Evolutionary conservation across 2,329 filamentous ascomycete genomes (phyloP).

Genomic region (Fusarium circinatum): DNA sequence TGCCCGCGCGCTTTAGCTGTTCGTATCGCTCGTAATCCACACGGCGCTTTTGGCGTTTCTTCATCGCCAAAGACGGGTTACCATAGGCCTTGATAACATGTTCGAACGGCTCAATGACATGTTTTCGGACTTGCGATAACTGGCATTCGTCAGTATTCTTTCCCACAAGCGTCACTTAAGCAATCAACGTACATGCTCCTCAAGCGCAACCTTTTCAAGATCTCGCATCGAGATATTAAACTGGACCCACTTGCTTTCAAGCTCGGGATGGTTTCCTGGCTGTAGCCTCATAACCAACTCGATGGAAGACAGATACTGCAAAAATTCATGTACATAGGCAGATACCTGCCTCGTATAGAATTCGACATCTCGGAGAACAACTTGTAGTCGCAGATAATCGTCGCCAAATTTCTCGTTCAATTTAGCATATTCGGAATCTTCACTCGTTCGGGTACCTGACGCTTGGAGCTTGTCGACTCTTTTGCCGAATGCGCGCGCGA

Average conservation of each 20-base stretch:
- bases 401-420: slow-evolving; percentile 89
- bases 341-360: slow-evolving; percentile 86
- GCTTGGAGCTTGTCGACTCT: slow-evolving; percentile 85
- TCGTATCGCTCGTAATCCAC: slow-evolving; percentile 87
- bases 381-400: slow-evolving; percentile 90
- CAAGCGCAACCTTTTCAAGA: slow-evolving; percentile 82
- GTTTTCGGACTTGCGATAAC: slow-evolving; percentile 76
- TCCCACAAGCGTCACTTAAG: not conserved
- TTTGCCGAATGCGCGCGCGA: slow-evolving; percentile 90
- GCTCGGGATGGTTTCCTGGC: slow-evolving; percentile 79
- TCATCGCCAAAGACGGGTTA: slow-evolving; percentile 88
- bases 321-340: slow-evolving; percentile 82
- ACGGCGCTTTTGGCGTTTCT: slow-evolving; percentile 92
- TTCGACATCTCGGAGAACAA: slow-evolving; percentile 93
- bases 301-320: slow-evolving; percentile 82
- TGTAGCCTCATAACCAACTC: slow-evolving; percentile 81
- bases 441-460: slow-evolving; percentile 68
- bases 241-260: slow-evolving; percentile 93
- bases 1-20: slow-evolving; percentile 79
- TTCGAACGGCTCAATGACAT: slow-evolving; percentile 86
- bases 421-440: slow-evolving; percentile 84
- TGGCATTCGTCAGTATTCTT: slow-evolving; percentile 42
- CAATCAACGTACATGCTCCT: slow-evolving; percentile 76
- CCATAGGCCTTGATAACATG: slow-evolving; percentile 82
- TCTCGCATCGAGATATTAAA: slow-evolving; percentile 90